A percentile compares a stretch with the other conserved stretches of the same genome.
phyloP scores from a whole-genome alignment of 768 basidiomycete genomes.

The Amanita exitialis region DNA sequence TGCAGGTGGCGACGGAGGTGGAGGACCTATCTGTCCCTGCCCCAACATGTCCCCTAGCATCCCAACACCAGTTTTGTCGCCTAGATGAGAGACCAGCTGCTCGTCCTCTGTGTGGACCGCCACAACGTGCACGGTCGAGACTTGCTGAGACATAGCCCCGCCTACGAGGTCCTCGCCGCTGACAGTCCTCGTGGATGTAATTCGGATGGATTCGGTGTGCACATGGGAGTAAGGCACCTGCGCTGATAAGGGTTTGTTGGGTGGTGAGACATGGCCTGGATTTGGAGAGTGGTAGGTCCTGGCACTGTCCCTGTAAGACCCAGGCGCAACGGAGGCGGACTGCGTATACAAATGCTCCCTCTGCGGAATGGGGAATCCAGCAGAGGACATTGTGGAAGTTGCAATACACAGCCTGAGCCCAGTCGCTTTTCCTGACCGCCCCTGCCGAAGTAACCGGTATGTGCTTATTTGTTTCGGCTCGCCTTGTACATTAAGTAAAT shows the following conservation, averaged over 20 bases:
- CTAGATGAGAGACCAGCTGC: background rate
- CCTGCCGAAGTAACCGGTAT: no score
- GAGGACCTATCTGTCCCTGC: constrained; percentile 32
- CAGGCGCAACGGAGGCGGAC: background rate
- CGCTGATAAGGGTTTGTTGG: background rate
- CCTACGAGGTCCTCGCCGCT: background rate
- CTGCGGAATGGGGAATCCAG: background rate
- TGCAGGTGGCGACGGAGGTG: constrained; percentile 37
- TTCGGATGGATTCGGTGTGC: background rate
- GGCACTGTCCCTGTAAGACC: background rate
- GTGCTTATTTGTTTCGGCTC: no score
- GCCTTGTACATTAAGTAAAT: no score
- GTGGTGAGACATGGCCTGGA: background rate
- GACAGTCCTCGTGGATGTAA: background rate
- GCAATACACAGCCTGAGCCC: background rate
- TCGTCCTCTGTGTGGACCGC: background rate
- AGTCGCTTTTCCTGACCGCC: no score
- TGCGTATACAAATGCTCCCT: background rate
- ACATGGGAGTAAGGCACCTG: background rate
- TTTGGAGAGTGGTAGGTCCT: background rate
- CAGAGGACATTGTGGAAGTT: constrained; percentile 1
- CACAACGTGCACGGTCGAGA: background rate
- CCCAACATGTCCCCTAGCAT: background rate
- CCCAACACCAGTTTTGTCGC: background rate
- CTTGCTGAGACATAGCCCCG: background rate